A percentile compares a stretch with the other conserved stretches of the same genome.
Evolutionary conservation across 768 basidiomycete genomes (phyloP).

Genomic region (Mycena albidolilacea): DNA sequence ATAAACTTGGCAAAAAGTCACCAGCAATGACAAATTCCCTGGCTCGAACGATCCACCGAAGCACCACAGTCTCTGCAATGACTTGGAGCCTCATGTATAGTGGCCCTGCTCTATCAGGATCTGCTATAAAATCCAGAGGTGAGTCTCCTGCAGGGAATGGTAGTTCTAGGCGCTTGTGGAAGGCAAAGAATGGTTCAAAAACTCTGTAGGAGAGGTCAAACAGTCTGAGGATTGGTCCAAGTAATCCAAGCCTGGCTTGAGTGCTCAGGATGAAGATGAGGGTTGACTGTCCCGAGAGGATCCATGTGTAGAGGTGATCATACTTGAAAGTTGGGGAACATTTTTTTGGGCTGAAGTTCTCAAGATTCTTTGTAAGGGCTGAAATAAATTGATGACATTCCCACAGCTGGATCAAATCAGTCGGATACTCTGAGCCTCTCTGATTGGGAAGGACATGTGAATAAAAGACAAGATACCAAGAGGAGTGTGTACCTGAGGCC

Average conservation of each 20-base stretch:
- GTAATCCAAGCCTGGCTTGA: neutral
- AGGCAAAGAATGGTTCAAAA: conserved; percentile 13
- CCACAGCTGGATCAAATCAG: conserved; percentile 11
- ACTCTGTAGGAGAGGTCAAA: conserved; percentile 5
- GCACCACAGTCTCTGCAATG: neutral
- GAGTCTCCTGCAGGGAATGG: no score
- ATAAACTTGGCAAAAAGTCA: no score
- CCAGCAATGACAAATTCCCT: no score
- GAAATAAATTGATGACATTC: neutral
- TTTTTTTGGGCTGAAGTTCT: neutral
- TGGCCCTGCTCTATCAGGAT: conserved; percentile 9
- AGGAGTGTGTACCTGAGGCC: neutral
- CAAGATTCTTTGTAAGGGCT: neutral
- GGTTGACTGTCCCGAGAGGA: conserved; percentile 9
- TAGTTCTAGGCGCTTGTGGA: neutral
- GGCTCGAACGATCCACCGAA: neutral
- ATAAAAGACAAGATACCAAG: neutral
- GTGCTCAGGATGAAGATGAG: conserved; percentile 7
- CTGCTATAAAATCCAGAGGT: neutral
- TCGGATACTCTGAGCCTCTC: neutral
- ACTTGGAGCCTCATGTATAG: neutral
- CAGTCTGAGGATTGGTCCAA: neutral
- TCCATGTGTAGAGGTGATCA: conserved; percentile 3
- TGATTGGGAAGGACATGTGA: neutral
- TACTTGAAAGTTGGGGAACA: conserved; percentile 10